phyloP scores from a whole-genome alignment of 345 rosid species.

The Erucastrum elatum region DNA sequence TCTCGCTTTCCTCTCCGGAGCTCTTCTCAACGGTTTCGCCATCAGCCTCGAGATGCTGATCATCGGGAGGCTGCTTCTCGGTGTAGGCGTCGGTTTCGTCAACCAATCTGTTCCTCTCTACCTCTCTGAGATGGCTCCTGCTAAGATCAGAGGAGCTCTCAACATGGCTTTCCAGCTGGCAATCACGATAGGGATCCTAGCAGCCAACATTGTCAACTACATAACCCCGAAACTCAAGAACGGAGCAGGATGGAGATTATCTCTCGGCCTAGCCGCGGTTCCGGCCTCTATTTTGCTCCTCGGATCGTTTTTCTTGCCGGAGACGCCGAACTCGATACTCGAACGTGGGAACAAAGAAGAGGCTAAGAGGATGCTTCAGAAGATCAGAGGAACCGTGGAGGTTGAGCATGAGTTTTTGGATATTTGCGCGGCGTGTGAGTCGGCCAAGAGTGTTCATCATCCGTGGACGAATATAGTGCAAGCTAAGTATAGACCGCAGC shows the following conservation, averaged over 20 bases:
- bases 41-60: slow-evolving; percentile 45
- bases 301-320: slow-evolving; percentile 35
- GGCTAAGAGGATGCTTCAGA: slow-evolving; percentile 36
- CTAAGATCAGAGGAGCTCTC: slow-evolving; percentile 41
- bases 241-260: slow-evolving; percentile 44
- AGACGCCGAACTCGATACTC: slow-evolving; percentile 49
- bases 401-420: slow-evolving; percentile 44
- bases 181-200: slow-evolving; percentile 41
- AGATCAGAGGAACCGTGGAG: slow-evolving; percentile 41
- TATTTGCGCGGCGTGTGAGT: slow-evolving; percentile 31
- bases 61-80: slow-evolving; percentile 48
- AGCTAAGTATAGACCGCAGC: slow-evolving; percentile 42
- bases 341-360: slow-evolving; percentile 43
- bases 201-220: slow-evolving; percentile 42
- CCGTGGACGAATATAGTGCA: slow-evolving; percentile 38
- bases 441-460: slow-evolving; percentile 25
- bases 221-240: slow-evolving; percentile 24
- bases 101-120: slow-evolving; percentile 52
- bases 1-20: slow-evolving; percentile 41
- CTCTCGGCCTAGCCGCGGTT: slow-evolving; percentile 43
- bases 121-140: slow-evolving; percentile 53
- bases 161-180: slow-evolving; percentile 45
- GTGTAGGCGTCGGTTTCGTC: slow-evolving; percentile 50
- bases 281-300: slow-evolving; percentile 40
- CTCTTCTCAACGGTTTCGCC: slow-evolving; percentile 48